Evolutionary conservation across 306 rosid species (phyloP).

Genomic region (Prinsepia uniflora): DNA sequence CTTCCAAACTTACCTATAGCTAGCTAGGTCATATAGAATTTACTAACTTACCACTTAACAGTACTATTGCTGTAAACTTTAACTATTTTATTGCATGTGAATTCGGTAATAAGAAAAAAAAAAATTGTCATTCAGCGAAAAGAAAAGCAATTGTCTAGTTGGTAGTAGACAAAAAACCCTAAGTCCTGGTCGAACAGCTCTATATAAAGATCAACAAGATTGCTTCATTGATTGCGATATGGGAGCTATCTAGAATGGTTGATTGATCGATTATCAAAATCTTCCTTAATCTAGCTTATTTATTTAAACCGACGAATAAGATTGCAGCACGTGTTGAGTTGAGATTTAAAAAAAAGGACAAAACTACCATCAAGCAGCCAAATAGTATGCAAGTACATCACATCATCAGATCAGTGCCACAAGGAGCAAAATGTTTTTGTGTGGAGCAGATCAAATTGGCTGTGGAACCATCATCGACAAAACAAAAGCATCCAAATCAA

Average conservation of each 20-base stretch:
- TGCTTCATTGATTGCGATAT: background rate
- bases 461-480: background rate
- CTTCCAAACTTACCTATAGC: too few species aligned
- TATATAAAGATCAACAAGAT: background rate
- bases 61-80: too few species aligned
- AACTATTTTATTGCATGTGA: too few species aligned
- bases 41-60: too few species aligned
- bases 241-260: background rate
- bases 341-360: conserved; percentile 4
- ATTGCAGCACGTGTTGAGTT: background rate
- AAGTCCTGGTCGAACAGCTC: background rate
- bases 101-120: too few species aligned
- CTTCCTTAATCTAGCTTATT: background rate
- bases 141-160: background rate
- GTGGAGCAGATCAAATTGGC: conserved; percentile 4
- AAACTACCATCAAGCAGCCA: background rate
- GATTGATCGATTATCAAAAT: background rate
- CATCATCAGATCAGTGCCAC: background rate
- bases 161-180: background rate
- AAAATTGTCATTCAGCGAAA: background rate
- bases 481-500: conserved; percentile 1
- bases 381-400: background rate
- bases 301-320: background rate
- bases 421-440: background rate
- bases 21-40: too few species aligned